These are phyloP conservation scores for Lichtheimia hyalospora DNA, from an alignment of 371 early-diverging fungal species.

Conservation along the genomic window DNA sequence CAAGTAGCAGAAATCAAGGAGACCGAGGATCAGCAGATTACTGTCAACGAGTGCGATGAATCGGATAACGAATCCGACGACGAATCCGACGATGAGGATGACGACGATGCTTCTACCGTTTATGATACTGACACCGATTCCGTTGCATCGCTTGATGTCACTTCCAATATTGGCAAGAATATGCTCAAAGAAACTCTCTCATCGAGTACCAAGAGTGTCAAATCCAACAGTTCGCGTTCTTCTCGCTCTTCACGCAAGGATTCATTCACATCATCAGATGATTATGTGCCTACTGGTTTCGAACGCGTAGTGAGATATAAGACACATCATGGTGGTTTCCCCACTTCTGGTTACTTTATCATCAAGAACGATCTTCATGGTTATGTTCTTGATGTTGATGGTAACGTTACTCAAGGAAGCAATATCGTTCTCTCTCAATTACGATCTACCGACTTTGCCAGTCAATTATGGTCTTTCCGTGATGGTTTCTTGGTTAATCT, in stretches of 20 bases:
- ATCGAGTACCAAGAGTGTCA: constrained; percentile 3
- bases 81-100: constrained; percentile 22
- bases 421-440: constrained; percentile 29
- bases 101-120: constrained; percentile 13
- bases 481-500: constrained; percentile 51
- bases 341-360: constrained; percentile 43
- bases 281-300: constrained; percentile 41
- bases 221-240: background rate
- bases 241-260: constrained; percentile 12
- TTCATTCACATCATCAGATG: constrained; percentile 17
- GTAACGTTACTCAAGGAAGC: constrained; percentile 21
- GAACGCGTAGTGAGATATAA: constrained; percentile 42
- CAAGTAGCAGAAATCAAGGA: constrained; percentile 25
- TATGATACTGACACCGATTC: constrained; percentile 15
- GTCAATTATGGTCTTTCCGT: constrained; percentile 55
- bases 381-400: constrained; percentile 37
- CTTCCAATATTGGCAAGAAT: background rate
- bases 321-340: constrained; percentile 23
- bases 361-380: constrained; percentile 48
- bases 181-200: constrained; percentile 2
- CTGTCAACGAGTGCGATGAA: constrained; percentile 29
- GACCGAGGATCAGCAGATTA: constrained; percentile 24
- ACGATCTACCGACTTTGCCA: constrained; percentile 35
- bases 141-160: constrained; percentile 2
- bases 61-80: constrained; percentile 24